Conservation (phyloP, 441 rosid genomes). For the Isatis lusitanica region DNA sequence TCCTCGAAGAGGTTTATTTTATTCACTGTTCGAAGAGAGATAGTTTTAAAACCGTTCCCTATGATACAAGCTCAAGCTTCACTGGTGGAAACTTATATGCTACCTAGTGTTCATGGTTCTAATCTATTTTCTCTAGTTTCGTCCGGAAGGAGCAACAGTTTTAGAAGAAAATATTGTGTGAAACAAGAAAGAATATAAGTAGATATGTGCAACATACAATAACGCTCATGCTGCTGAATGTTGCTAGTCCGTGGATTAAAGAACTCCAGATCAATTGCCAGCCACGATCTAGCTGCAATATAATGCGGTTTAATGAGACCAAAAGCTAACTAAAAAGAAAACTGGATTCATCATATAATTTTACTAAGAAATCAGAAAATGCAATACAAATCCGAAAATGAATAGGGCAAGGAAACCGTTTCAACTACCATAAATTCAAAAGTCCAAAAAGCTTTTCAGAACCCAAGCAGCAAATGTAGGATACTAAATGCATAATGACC, state of each 20-base stretch:
- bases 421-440: slow-evolving; percentile 8
- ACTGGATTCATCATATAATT: slow-evolving; percentile 1
- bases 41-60: not conserved
- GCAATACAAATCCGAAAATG: slow-evolving; percentile 11
- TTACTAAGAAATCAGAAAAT: slow-evolving; percentile 17
- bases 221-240: slow-evolving; percentile 65
- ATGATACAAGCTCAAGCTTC: slow-evolving; percentile 17
- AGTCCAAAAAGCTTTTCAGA: not conserved
- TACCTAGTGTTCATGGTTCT: not conserved
- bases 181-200: slow-evolving; percentile 23
- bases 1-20: not conserved
- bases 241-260: slow-evolving; percentile 76
- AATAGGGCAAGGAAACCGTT: slow-evolving; percentile 3
- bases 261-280: slow-evolving; percentile 86
- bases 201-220: slow-evolving; percentile 63
- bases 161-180: not conserved
- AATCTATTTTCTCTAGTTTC: slow-evolving; percentile 2
- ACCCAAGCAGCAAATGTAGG: slow-evolving; percentile 8
- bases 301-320: slow-evolving; percentile 28
- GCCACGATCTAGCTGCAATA: slow-evolving; percentile 64
- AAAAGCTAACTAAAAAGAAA: slow-evolving; percentile 24
- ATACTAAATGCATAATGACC: not conserved
- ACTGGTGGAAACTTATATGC: slow-evolving; percentile 6
- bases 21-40: not conserved
- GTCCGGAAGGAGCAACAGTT: slow-evolving; percentile 3